These are phyloP conservation scores for Laetiporus sulphureus DNA, from an alignment of 1,284 basidiomycete species.

Conservation along the genomic window DNA sequence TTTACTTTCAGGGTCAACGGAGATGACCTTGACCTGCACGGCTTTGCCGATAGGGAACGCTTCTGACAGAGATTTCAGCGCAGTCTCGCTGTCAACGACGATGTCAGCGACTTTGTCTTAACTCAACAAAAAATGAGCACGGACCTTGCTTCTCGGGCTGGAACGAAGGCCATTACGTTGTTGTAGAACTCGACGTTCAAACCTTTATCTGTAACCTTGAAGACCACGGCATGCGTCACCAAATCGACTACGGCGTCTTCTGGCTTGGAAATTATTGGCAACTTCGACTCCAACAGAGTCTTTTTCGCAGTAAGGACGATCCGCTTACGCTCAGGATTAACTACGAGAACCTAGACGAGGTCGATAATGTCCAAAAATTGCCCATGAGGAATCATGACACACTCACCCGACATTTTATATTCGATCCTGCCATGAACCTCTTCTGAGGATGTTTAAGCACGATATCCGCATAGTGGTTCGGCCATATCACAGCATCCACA, in stretches of 20 bases:
- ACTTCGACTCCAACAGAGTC: constrained; percentile 76
- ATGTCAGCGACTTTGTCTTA: neutral
- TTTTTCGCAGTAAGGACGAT: constrained; percentile 91
- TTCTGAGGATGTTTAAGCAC: constrained; percentile 87
- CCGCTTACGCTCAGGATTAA: constrained; percentile 79
- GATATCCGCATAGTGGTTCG: constrained; percentile 94
- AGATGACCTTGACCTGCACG: constrained; percentile 81
- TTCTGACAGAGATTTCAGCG: constrained; percentile 57
- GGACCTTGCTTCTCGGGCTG: constrained; percentile 76
- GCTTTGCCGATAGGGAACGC: constrained; percentile 79
- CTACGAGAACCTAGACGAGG: constrained; percentile 66
- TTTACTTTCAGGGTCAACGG: constrained; percentile 55
- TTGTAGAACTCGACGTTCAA: constrained; percentile 90
- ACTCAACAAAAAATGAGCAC: constrained; percentile 5
- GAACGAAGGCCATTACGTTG: constrained; percentile 80
- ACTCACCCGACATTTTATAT: constrained; percentile 81
- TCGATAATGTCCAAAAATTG: constrained; percentile 4
- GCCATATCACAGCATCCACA: constrained; percentile 92
- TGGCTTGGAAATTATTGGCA: constrained; percentile 63
- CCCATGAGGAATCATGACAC: neutral
- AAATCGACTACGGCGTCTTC: constrained; percentile 70
- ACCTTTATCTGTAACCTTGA: constrained; percentile 73
- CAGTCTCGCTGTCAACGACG: constrained; percentile 44
- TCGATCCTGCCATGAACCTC: constrained; percentile 82
- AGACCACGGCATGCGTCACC: constrained; percentile 81